Conservation (phyloP, 2,329 filamentous ascomycete species). For the Cladosporium cucumerinum region DNA sequence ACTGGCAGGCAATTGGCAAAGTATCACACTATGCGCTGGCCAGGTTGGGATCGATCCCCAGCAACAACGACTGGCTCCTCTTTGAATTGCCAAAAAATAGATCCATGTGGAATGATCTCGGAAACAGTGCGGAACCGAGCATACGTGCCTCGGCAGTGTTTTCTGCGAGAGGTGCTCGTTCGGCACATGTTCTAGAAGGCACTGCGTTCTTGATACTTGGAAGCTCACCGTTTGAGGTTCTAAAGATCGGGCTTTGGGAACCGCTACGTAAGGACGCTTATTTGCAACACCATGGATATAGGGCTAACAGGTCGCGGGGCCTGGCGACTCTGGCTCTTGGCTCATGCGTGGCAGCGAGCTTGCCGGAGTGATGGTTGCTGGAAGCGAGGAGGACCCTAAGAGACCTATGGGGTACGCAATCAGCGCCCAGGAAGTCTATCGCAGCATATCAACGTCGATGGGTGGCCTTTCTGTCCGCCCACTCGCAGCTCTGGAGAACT, state of each 20-base stretch:
- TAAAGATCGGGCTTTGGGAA: neutral
- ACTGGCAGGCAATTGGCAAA: neutral
- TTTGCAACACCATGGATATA: neutral
- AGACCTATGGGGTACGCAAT: neutral
- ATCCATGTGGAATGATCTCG: neutral
- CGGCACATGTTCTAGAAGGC: neutral
- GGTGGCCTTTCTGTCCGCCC: neutral
- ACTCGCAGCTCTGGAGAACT: neutral
- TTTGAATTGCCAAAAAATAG: neutral
- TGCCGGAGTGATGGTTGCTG: neutral
- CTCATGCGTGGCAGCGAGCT: neutral
- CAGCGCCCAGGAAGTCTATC: neutral
- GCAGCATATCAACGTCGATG: neutral
- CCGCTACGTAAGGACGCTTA: neutral
- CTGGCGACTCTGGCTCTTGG: slow-evolving; percentile 1
- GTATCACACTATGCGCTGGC: neutral
- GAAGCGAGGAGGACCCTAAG: neutral
- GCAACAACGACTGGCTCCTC: neutral
- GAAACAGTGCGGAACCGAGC: too few relatives aligned
- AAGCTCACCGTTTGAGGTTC: neutral
- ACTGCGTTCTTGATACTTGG: neutral
- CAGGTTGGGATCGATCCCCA: neutral
- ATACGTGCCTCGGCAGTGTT: neutral
- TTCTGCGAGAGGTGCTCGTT: neutral
- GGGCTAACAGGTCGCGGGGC: neutral